Percentiles rank a stretch among this genome's conserved stretches.
Evolutionary conservation across 169 alveolate genomes (phyloP).

Genomic region (Perkinsus marinus): DNA sequence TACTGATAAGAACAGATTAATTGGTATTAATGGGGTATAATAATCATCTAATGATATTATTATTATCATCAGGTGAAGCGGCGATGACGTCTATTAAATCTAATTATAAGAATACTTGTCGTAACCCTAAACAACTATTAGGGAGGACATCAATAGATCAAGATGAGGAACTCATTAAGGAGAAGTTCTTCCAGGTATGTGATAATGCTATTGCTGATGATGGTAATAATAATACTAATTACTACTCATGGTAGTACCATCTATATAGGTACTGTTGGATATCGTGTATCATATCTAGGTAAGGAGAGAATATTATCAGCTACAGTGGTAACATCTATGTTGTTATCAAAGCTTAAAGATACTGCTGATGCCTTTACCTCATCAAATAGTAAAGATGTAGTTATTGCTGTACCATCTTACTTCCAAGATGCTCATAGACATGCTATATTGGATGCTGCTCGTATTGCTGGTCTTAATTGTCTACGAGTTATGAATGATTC

Average conservation of each 20-base stretch:
- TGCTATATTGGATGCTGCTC: conserved; percentile 78
- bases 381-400: conserved; percentile 53
- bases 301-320: conserved; percentile 52
- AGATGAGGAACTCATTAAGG: conserved; percentile 18
- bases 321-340: conserved; percentile 68
- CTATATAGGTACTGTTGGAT: conserved; percentile 20
- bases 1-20: conserved; percentile 68
- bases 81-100: conserved; percentile 34
- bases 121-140: conserved; percentile 64
- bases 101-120: conserved; percentile 66
- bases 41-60: conserved; percentile 25
- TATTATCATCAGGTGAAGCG: conserved; percentile 5
- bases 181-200: conserved; percentile 29
- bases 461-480: conserved; percentile 79
- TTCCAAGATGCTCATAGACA: conserved; percentile 74
- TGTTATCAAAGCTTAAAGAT: conserved; percentile 49
- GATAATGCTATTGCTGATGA: conserved; percentile 47
- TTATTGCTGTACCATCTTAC: conserved; percentile 73
- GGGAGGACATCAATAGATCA: conserved; percentile 52
- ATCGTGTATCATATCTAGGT: conserved; percentile 55
- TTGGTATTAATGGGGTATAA: conserved; percentile 79
- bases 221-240: conserved; percentile 6
- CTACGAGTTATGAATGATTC: conserved; percentile 81
- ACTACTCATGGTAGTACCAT: too few species aligned
- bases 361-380: conserved; percentile 56